Percentiles rank a stretch among this genome's conserved stretches.
phyloP scores from a whole-genome alignment of 495 filamentous ascomycete species.

The Xylaria scruposa region DNA sequence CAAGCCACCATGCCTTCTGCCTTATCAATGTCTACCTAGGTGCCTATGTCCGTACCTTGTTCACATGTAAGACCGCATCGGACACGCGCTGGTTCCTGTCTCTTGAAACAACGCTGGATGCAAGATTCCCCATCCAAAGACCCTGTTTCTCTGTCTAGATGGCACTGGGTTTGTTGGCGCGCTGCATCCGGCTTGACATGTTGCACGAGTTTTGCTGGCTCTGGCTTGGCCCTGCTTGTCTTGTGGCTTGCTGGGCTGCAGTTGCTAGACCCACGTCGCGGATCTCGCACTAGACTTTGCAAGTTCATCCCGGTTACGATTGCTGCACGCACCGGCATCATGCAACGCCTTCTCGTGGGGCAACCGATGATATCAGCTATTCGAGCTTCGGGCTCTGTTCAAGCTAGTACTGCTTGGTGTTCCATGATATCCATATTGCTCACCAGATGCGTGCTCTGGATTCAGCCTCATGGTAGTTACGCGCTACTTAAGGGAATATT shows the following conservation, averaged over 20 bases:
- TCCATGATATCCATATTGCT: slow-evolving; percentile 24
- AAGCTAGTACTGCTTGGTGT: slow-evolving; percentile 2
- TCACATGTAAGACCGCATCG: slow-evolving; percentile 18
- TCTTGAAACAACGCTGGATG: not conserved
- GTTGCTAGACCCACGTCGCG: slow-evolving; percentile 4
- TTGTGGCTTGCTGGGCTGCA: slow-evolving; percentile 10
- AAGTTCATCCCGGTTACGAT: not conserved
- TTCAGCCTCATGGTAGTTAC: not conserved
- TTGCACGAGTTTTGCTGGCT: slow-evolving; percentile 17
- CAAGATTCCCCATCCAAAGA: slow-evolving; percentile 1
- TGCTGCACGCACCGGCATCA: slow-evolving; percentile 15
- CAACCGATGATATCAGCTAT: slow-evolving; percentile 1
- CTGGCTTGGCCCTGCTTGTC: slow-evolving; percentile 13
- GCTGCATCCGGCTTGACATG: slow-evolving; percentile 8
- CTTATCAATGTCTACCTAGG: not conserved
- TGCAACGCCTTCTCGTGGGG: slow-evolving; percentile 25
- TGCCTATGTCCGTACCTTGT: not conserved
- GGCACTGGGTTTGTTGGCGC: not conserved
- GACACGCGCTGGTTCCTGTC: not conserved
- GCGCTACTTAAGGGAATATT: slow-evolving; percentile 1
- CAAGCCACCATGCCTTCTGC: slow-evolving; percentile 12
- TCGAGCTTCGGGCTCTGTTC: slow-evolving; percentile 15
- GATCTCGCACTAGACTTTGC: not conserved
- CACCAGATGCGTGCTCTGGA: not conserved
- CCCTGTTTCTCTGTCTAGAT: not conserved